A percentile compares a stretch with the other conserved stretches of the same genome.
Evolutionary conservation across 164 flowering plant species (phyloP).

Genomic region (Macadamia tetraphylla): DNA sequence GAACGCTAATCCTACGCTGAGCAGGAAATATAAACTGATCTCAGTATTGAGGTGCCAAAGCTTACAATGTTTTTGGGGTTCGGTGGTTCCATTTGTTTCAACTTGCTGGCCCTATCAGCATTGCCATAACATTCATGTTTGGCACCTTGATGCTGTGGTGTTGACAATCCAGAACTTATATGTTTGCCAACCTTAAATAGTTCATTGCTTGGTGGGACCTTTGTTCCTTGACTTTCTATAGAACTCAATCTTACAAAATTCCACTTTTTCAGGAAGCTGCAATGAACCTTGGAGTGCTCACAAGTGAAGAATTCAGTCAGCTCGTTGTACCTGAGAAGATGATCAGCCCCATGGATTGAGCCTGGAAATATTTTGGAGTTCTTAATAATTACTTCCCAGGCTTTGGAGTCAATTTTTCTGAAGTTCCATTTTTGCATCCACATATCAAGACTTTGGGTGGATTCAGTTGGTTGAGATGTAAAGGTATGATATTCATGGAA

Average conservation of each 20-base stretch:
- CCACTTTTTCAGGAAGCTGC: slow-evolving; percentile 73
- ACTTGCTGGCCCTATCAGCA: too few species aligned
- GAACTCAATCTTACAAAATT: slow-evolving; percentile 2
- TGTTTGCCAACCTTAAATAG: too few species aligned
- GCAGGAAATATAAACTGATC: not conserved
- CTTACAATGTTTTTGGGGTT: too few species aligned
- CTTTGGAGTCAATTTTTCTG: slow-evolving; percentile 3
- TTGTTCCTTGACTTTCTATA: not conserved
- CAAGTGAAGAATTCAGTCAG: slow-evolving; percentile 70
- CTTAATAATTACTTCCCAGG: not conserved
- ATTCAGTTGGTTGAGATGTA: not conserved
- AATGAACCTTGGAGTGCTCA: slow-evolving; percentile 65
- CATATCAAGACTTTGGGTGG: not conserved
- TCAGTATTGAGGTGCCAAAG: too few species aligned
- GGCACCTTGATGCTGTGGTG: not conserved
- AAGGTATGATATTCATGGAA: slow-evolving; percentile 1
- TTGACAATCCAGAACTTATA: not conserved
- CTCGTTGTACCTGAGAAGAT: slow-evolving; percentile 96
- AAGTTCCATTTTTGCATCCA: slow-evolving; percentile 8
- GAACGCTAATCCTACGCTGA: not conserved
- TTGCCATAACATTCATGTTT: not conserved
- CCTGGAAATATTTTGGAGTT: not conserved
- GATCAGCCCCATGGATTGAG: slow-evolving; percentile 76
- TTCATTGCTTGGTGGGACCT: not conserved
- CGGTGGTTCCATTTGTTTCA: too few species aligned